Evolutionary conservation across 352 stramenopile species (phyloP).

Genomic region (Pythium aristosporum): DNA sequence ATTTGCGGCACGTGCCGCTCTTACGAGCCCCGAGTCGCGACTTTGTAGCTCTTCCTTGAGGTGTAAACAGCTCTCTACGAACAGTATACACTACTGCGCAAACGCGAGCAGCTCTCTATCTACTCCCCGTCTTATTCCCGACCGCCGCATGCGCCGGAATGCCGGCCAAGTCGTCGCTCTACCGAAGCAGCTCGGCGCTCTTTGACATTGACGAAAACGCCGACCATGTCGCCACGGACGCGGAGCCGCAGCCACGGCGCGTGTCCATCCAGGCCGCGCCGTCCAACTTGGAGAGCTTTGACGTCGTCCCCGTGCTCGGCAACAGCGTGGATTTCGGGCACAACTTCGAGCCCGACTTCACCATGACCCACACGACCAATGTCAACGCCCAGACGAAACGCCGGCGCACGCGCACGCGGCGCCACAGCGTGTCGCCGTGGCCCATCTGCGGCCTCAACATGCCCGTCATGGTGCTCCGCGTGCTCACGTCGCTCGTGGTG

Average conservation of each 20-base stretch:
- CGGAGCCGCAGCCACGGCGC: slow-evolving; percentile 7
- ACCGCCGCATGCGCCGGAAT: slow-evolving; percentile 2
- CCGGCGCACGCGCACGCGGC: slow-evolving; percentile 13
- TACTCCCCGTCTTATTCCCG: no score
- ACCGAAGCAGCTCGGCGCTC: slow-evolving; percentile 18
- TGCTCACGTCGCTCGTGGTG: slow-evolving; percentile 18
- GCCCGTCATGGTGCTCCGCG: slow-evolving; percentile 13
- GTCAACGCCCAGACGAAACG: background rate
- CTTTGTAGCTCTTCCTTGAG: no score
- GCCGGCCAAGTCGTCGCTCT: slow-evolving; percentile 23
- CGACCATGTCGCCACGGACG: background rate
- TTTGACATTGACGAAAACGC: slow-evolving; percentile 28
- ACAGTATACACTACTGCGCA: no score
- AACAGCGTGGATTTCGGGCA: slow-evolving; percentile 17
- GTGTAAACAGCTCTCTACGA: no score
- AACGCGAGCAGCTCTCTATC: no score
- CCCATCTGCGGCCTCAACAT: slow-evolving; percentile 19
- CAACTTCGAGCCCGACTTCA: slow-evolving; percentile 24
- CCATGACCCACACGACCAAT: slow-evolving; percentile 11
- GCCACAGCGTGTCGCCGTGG: slow-evolving; percentile 19
- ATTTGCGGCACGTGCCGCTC: no score
- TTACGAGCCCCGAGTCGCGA: no score
- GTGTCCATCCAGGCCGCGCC: slow-evolving; percentile 17
- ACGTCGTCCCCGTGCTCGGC: slow-evolving; percentile 20
- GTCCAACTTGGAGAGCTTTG: slow-evolving; percentile 6